Base-by-base conservation (phyloP, 2,329 filamentous ascomycete species). In the Fusarium beomiforme region DNA sequence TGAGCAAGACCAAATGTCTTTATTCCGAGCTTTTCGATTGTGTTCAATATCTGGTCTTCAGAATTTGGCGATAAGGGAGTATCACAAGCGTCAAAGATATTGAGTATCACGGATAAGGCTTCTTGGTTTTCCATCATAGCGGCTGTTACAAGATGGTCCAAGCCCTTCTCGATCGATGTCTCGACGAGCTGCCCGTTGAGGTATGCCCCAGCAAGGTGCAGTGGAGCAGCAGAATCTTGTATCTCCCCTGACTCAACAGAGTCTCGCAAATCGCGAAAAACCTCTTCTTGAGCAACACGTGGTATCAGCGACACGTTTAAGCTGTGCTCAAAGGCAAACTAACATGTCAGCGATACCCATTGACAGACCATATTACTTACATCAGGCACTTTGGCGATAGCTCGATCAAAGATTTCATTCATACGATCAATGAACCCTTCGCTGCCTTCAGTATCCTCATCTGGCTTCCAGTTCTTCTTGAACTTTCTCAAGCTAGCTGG, bases 11-110 rank as follows among this genome's bases (percentile, higher is more conserved):
- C 36, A 5, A 59, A 59, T 3, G 36, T 24, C 7, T 23, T 51
- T 1, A n/a, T 21, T 5, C 44, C 56, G 10, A 26, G 51, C 6
- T 13, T 10, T 8, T 42, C 23, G 9, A 59, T 8, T 5, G n/a
- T 41, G 1, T 8, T 5, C 0, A 59, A 11, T 7, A 59, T 4
- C 1, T 51, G 11, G 3, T 11, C 9, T 21, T 10, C 3, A 0
- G n/a, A 17, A 2, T 26, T 17, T 14, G 16, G 9, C 10, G 56
- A 44, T 0, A 51, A 13, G 1, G 36, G 4, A 0, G 6, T 13
- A 0, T 59, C 9, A 16, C 44, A 59, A 0, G 56, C 36, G 3
- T 51, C 44, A 11, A 59, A 59, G 8, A 51, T 8, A 1, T 21
- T 51, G 0, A 59, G 23, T 0, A 51, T 51, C 5, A 51, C 10